Percentiles rank a stretch among this genome's conserved stretches.
Evolutionary conservation across 75 land plant species (phyloP).

Genomic region (Pinus taeda): DNA sequence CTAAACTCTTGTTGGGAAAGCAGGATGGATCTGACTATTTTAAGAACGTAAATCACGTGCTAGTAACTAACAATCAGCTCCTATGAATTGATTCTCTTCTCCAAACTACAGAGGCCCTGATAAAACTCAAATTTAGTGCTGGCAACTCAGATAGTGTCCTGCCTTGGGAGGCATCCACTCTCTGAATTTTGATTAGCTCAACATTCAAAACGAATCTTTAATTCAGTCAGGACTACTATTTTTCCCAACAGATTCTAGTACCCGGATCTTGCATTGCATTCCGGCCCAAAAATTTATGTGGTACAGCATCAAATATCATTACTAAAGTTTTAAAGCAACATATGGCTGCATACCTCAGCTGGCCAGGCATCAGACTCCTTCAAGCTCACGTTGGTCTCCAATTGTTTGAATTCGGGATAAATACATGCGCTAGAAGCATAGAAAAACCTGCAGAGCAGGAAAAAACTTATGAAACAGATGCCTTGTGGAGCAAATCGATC

Average conservation of each 20-base stretch:
- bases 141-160: not conserved
- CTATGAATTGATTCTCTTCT: not conserved
- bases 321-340: not conserved
- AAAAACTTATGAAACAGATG: not conserved
- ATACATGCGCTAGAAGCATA: slow-evolving; percentile 94
- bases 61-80: not conserved
- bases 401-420: slow-evolving; percentile 89
- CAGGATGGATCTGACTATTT: not conserved
- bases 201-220: too few relatives aligned
- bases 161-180: not conserved
- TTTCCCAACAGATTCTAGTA: not conserved
- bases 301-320: not conserved
- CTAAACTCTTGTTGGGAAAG: not conserved
- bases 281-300: not conserved
- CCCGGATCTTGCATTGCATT: not conserved
- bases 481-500: too few relatives aligned
- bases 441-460: slow-evolving; percentile 60
- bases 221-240: too few relatives aligned
- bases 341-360: slow-evolving; percentile 60
- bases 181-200: not conserved
- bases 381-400: slow-evolving; percentile 87
- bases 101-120: not conserved
- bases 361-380: slow-evolving; percentile 99
- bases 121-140: not conserved
- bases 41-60: not conserved